phyloP scores from a whole-genome alignment of 116 monocot genomes.

The Iris pallida region DNA sequence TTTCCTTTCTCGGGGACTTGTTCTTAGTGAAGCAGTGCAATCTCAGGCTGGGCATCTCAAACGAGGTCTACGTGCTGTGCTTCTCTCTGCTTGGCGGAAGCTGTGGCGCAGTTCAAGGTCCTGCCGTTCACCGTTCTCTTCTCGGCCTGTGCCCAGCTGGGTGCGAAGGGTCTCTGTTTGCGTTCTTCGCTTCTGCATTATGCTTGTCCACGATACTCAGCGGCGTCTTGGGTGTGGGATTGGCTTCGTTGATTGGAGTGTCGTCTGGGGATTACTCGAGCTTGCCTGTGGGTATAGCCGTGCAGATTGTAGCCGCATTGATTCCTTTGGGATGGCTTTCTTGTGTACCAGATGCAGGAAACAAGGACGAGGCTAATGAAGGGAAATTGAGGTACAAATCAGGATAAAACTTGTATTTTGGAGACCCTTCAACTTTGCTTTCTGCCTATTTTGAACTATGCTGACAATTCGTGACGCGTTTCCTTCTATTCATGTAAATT shows the following conservation, averaged over 20 bases:
- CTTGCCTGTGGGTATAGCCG: conserved; percentile 41
- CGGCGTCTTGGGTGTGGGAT: conserved; percentile 59
- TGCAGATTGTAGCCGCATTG: conserved; percentile 61
- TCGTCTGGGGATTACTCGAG: conserved; percentile 41
- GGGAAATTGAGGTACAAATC: not conserved
- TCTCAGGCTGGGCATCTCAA: conserved; percentile 64
- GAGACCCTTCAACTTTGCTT: no score
- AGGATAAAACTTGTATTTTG: not conserved
- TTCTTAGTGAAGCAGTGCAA: conserved; percentile 75
- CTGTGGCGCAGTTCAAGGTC: conserved; percentile 80
- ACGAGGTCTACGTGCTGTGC: conserved; percentile 61
- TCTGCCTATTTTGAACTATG: not conserved
- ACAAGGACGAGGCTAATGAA: conserved; percentile 17
- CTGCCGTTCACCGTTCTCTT: conserved; percentile 71
- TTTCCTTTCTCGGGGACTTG: conserved; percentile 63
- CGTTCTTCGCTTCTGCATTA: conserved; percentile 66
- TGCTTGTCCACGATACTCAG: conserved; percentile 71
- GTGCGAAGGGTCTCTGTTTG: conserved; percentile 74
- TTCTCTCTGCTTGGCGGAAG: conserved; percentile 81
- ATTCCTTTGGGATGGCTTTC: conserved; percentile 63
- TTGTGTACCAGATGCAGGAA: conserved; percentile 29
- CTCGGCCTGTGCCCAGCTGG: conserved; percentile 59
- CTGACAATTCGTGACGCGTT: not conserved
- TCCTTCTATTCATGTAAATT: not conserved
- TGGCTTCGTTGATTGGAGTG: conserved; percentile 51